Base-by-base conservation (phyloP, 1,139 yeast species). In the Schizosaccharomyces versatilis region DNA sequence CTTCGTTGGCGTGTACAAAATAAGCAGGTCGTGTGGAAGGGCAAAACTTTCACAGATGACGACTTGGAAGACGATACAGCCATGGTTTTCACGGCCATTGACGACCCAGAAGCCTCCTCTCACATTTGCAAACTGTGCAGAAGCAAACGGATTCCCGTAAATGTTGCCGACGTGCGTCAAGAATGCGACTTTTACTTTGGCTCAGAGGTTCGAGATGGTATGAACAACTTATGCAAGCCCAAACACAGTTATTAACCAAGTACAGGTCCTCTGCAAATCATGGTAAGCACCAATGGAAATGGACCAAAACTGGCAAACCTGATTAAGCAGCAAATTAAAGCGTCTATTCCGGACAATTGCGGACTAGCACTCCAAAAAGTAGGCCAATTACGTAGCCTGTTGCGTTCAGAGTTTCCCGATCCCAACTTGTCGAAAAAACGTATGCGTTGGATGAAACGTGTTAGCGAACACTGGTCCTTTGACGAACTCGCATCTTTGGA, bases 171-270 rank as follows among this genome's bases (percentile, higher is more conserved):
- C 65, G 82, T 82, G 59, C 94, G 94, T 1, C 75, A 77, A 14
- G 69, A 79, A 59, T 84, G 95, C 68, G 95, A 84, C 65, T 84
- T 83, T 65, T 84, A 83, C 68, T 84, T 84, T 66, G 94, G 94
- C 1, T 77, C 88, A 36, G 79, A 81, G 72, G 79, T 78, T 64
- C 75, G 83, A 62, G 77, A 77, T 59, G 32, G 32, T 24, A 24
- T 24, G 32, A 24, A 24, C 32, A 24, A 24, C 32, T 24, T 24
- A 3, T 2, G 2, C 32, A 24, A 24, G 32, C 32, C 32, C 2
- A 24, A 24, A 5, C 32, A 24, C 32, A 24, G 5, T 24, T 24
- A 24, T 5, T 24, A 24, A 24, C 5, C 5, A 5, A 2, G 32
- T 5, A 2, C 5, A 24, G 94, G 86, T n/a, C 78, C 80, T 36